Percentiles rank a stretch among this genome's conserved stretches.
These are phyloP conservation scores for Leccinum boreale DNA, from an alignment of 768 basidiomycete species.

Conservation along the genomic window DNA sequence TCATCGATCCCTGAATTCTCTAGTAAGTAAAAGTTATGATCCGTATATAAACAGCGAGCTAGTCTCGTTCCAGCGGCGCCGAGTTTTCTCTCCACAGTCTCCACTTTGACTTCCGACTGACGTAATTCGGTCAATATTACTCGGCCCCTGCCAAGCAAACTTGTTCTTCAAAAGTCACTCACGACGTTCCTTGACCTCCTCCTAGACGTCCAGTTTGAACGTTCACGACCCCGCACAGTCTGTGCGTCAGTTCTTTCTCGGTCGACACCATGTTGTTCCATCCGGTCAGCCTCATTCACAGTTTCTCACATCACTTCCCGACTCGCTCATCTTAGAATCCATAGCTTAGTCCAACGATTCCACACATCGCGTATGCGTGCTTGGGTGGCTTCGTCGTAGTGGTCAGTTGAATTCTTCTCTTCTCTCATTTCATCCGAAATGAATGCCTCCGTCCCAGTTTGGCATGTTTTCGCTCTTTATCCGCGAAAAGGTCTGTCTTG, in stretches of 20 bases:
- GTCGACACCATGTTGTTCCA: constrained; percentile 45
- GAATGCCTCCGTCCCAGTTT: constrained; percentile 48
- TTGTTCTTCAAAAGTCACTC: not conserved
- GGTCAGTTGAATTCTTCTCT: constrained; percentile 35
- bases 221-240: constrained; percentile 3
- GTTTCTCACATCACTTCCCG: not conserved
- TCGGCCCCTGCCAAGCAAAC: constrained; percentile 5
- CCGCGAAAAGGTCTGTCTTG: constrained; percentile 67
- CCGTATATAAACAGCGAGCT: not conserved
- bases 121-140: constrained; percentile 9
- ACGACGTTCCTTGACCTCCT: constrained; percentile 1
- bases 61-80: not conserved
- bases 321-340: constrained; percentile 4
- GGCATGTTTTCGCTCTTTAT: constrained; percentile 94
- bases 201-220: not conserved
- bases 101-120: constrained; percentile 7
- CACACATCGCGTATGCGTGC: constrained; percentile 77
- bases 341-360: constrained; percentile 50
- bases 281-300: constrained; percentile 37
- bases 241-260: not conserved
- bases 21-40: not conserved
- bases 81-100: not conserved
- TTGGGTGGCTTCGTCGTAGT: constrained; percentile 81
- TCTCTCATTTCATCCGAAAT: not conserved
- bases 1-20: not conserved